These are phyloP conservation scores for Sclerotinia minor DNA, from an alignment of 2,329 filamentous ascomycete species.

Conservation along the genomic window DNA sequence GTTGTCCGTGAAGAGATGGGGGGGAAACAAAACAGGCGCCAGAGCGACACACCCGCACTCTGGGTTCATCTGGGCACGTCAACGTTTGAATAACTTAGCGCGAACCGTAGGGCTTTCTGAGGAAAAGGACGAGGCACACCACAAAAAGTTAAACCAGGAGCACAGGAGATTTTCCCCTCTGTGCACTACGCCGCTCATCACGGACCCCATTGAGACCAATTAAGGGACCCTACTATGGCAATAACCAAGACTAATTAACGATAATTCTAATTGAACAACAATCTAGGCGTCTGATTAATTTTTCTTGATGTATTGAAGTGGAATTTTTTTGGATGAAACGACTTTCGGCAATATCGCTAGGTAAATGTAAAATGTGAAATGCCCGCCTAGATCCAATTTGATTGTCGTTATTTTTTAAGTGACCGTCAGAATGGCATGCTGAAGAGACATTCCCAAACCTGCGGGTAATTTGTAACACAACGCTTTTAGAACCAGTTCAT, in stretches of 20 bases:
- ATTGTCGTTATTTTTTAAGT: conserved; percentile 3
- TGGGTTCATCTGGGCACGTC: conserved; percentile 43
- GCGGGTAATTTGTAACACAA: conserved; percentile 23
- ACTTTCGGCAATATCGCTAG: neutral
- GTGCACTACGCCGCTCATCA: conserved; percentile 23
- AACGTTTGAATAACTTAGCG: conserved; percentile 23
- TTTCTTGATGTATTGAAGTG: conserved; percentile 9
- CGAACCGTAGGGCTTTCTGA: conserved; percentile 24
- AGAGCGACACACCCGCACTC: conserved; percentile 35
- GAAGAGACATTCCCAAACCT: conserved; percentile 24
- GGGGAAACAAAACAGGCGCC: conserved; percentile 26
- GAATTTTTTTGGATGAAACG: conserved; percentile 5
- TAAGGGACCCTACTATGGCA: neutral
- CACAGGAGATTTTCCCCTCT: conserved; percentile 23
- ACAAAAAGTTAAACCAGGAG: neutral
- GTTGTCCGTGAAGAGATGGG: conserved; percentile 20
- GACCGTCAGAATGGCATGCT: conserved; percentile 9
- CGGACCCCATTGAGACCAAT: conserved; percentile 22
- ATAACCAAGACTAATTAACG: conserved; percentile 17
- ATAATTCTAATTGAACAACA: conserved; percentile 17
- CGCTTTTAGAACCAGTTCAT: neutral
- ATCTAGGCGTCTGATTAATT: neutral
- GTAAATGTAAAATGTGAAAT: neutral
- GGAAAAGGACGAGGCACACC: conserved; percentile 23
- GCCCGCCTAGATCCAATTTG: conserved; percentile 12